phyloP scores from a whole-genome alignment of 805 yeast species.

The Wickerhamomyces alni region DNA sequence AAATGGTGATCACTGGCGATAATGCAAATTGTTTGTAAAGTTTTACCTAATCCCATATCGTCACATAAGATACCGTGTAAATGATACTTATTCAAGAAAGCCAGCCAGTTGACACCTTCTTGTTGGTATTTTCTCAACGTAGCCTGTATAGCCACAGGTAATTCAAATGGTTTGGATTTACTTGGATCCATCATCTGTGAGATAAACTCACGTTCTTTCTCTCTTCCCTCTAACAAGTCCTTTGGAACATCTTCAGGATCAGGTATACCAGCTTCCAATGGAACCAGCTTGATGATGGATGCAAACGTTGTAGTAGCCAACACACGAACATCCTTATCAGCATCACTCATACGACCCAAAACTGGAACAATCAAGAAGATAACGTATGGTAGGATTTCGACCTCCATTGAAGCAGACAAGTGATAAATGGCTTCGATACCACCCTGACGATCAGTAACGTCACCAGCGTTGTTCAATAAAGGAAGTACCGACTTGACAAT shows the following conservation, averaged over 20 bases:
- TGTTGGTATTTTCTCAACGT: constrained; percentile 93
- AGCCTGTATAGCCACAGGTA: constrained; percentile 91
- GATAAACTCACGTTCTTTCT: constrained; percentile 87
- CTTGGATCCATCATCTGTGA: constrained; percentile 97
- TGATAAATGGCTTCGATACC: constrained; percentile 90
- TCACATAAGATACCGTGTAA: constrained; percentile 97
- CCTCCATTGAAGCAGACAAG: constrained; percentile 77
- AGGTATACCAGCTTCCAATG: constrained; percentile 94
- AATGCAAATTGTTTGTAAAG: constrained; percentile 94
- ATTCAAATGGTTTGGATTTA: constrained; percentile 76
- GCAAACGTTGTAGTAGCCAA: constrained; percentile 96
- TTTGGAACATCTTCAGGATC: constrained; percentile 90
- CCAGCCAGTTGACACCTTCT: constrained; percentile 98
- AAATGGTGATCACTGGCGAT: constrained; percentile 92
- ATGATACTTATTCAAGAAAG: constrained; percentile 89
- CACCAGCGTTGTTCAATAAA: constrained; percentile 69
- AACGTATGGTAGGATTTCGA: constrained; percentile 86
- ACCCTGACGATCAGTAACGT: constrained; percentile 77
- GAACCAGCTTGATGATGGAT: constrained; percentile 88
- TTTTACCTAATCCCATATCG: constrained; percentile 99
- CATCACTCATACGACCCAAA: constrained; percentile 95
- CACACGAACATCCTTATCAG: constrained; percentile 80
- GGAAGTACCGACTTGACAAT: constrained; percentile 78
- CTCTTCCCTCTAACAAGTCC: constrained; percentile 81
- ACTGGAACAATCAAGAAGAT: constrained; percentile 95